These are phyloP conservation scores for Smittium mucronatum DNA, from an alignment of 371 early-diverging fungal genomes.

Conservation along the genomic window DNA sequence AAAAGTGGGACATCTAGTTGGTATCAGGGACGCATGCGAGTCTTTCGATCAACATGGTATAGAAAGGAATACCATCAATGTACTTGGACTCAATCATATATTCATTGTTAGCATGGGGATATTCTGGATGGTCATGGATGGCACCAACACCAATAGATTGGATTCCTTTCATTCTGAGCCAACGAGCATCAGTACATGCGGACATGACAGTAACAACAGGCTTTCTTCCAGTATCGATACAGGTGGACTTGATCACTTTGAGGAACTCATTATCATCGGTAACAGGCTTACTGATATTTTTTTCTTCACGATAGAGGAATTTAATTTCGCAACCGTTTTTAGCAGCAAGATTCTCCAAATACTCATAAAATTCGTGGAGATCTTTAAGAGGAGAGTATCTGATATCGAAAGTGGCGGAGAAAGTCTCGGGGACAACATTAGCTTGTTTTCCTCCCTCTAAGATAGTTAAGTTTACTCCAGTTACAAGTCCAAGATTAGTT, in stretches of 20 bases:
- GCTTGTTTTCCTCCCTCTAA: conserved; percentile 41
- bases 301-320: conserved; percentile 41
- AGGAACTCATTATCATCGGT: conserved; percentile 39
- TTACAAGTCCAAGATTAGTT: conserved; percentile 72
- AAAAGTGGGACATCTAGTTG: too few species aligned
- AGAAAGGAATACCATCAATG: conserved; percentile 53
- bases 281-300: conserved; percentile 33
- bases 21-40: too few species aligned
- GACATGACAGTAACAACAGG: conserved; percentile 56
- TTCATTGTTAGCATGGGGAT: conserved; percentile 71
- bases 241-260: conserved; percentile 29
- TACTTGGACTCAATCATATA: conserved; percentile 50
- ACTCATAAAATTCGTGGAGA: conserved; percentile 37
- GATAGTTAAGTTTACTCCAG: conserved; percentile 58
- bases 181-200: conserved; percentile 60
- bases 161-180: conserved; percentile 49
- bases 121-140: conserved; percentile 48
- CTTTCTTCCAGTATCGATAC: neutral
- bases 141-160: conserved; percentile 60
- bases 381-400: conserved; percentile 49
- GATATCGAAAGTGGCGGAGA: conserved; percentile 50
- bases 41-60: conserved; percentile 35
- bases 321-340: conserved; percentile 36
- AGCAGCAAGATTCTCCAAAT: conserved; percentile 41
- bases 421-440: conserved; percentile 54